phyloP scores from a whole-genome alignment of 306 rosid species.

The Psophocarpus tetragonolobus region DNA sequence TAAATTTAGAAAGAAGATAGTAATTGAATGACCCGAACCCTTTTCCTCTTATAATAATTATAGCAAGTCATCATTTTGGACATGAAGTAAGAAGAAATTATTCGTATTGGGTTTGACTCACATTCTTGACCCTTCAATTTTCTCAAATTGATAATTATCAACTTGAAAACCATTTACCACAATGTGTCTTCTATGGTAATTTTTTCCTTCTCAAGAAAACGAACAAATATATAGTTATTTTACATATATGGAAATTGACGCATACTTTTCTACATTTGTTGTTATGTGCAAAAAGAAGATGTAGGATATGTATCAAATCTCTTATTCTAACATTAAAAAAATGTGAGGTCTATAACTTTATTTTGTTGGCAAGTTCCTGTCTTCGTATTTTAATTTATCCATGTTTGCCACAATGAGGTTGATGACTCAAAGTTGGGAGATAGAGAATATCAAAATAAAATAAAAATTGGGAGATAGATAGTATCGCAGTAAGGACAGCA shows the following conservation, averaged over 20 bases:
- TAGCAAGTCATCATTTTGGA: conserved; percentile 32
- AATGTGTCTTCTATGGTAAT: not conserved
- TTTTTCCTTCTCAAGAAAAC: not conserved
- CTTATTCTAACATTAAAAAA: conserved; percentile 29
- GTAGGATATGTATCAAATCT: not conserved
- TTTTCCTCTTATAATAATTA: not conserved
- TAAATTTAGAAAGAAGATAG: too few relatives aligned
- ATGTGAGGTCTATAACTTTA: conserved; percentile 5
- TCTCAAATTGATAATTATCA: conserved; percentile 7
- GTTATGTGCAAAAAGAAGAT: conserved; percentile 14
- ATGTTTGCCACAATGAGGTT: conserved; percentile 3
- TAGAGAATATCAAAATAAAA: not conserved
- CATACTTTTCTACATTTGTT: conserved; percentile 25
- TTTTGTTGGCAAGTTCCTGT: conserved; percentile 27
- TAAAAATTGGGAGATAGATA: conserved; percentile 18
- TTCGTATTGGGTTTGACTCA: not conserved
- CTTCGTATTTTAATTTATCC: conserved; percentile 18
- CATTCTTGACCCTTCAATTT: not conserved
- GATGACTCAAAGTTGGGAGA: conserved; percentile 23
- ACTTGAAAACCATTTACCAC: not conserved
- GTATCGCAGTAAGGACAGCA: not conserved
- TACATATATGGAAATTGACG: not conserved
- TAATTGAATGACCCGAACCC: too few relatives aligned
- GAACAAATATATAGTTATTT: not conserved
- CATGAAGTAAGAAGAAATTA: conserved; percentile 12